These are phyloP conservation scores for Phoma herbarum DNA, from an alignment of 2,329 filamentous ascomycete species.

Conservation along the genomic window DNA sequence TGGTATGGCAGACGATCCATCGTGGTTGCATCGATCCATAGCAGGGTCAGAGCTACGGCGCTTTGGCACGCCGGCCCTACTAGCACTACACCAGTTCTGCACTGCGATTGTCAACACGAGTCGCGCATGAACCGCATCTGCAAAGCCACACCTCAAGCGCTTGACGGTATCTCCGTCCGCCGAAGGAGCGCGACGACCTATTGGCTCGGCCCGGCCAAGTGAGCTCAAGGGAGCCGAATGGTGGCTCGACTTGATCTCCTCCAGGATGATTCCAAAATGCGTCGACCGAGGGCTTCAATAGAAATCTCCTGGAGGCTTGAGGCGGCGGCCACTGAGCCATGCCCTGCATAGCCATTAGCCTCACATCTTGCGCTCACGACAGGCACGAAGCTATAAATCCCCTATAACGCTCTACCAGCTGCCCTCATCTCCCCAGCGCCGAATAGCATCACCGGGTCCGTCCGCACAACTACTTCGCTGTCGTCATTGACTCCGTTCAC, in stretches of 20 bases:
- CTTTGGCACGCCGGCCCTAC: conserved; percentile 13
- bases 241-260: conserved; percentile 45
- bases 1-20: conserved; percentile 7
- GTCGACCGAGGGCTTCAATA: conserved; percentile 41
- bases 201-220: conserved; percentile 38
- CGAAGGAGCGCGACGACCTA: conserved; percentile 20
- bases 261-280: conserved; percentile 45
- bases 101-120: conserved; percentile 14
- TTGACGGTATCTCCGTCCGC: conserved; percentile 22
- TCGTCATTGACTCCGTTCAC: conserved; percentile 22
- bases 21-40: conserved; percentile 14
- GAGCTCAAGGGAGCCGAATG: conserved; percentile 33
- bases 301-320: conserved; percentile 28
- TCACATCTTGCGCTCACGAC: conserved; percentile 5
- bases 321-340: conserved; percentile 47
- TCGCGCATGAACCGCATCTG: conserved; percentile 21
- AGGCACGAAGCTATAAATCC: conserved; percentile 39
- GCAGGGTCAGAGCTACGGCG: conserved; percentile 17
- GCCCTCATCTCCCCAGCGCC: conserved; percentile 24
- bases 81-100: conserved; percentile 18
- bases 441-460: conserved; percentile 24
- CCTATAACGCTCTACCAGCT: conserved; percentile 27
- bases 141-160: conserved; percentile 25
- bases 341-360: conserved; percentile 23
- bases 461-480: conserved; percentile 18